Evolutionary conservation across 805 yeast genomes (phyloP), one percentile per base, ranked within the genome.

Genomic region (Saccharomycopsis sp.): DNA sequence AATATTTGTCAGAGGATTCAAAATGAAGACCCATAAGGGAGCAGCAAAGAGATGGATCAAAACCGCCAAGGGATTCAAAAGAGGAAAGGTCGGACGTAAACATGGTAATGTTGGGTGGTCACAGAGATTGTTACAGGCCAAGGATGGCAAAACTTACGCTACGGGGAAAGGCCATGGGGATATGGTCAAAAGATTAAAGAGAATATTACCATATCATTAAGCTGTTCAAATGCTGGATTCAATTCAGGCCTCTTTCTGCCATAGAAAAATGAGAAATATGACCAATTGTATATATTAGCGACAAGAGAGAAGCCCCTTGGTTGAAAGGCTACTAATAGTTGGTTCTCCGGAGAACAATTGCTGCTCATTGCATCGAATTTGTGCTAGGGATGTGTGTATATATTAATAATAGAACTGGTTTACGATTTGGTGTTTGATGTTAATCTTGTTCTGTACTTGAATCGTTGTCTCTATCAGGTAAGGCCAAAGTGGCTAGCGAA

Each of bases 91-190:
- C 20, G 96, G 97, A 9, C 82, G 96, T 74, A 87, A 88, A 64
- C 97, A 91, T 70, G 97, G 97, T 54, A 91, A 91, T 67, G 89
- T 91, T 1, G 91, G 96, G 21, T 91, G 94, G 86, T 79, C 91
- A 34, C 74, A 80, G 47, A 77, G 84, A 54, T 76, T 80, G 24
- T 72, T 87, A 66, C 75, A 81, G 60, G 78, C 78, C 65, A 76
- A 86, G 71, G 80, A 83, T 63, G 86, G 82, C 34, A 85, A 78
- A 64, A 81, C 77, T 5, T 68, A 72, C 64, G 89, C 83, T 46
- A 76, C 72, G 34, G 70, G 70, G 62, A 75, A 65, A 64, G 81
- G 79, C 7, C 77, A 80, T 51, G 73, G 76, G 23, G 73, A 77
- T 23, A 90, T 86, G 66, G 74, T 80, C 53, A 81, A 80, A 66